Evolutionary conservation across 768 basidiomycete species (phyloP).

Genomic region (Macrolepiota fuliginosa): DNA sequence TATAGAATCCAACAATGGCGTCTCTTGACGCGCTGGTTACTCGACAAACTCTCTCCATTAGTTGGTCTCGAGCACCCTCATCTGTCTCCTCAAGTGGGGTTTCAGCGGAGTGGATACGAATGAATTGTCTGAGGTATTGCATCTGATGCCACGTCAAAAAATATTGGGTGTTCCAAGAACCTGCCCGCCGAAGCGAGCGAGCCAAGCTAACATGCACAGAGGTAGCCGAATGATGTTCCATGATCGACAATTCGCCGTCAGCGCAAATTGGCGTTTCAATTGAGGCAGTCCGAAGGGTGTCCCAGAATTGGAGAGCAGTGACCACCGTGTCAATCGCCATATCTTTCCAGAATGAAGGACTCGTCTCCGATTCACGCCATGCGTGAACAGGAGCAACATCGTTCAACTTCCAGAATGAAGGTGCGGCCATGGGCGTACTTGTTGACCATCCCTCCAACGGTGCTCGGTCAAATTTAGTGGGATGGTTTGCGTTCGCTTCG

Average conservation of each 20-base stretch:
- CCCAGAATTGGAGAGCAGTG: constrained; percentile 56
- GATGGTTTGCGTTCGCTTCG: constrained; percentile 37
- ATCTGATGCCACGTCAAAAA: constrained; percentile 66
- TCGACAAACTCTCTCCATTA: constrained; percentile 47
- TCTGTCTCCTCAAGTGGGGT: constrained; percentile 52
- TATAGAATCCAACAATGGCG: constrained; percentile 45
- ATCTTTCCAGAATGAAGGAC: constrained; percentile 55
- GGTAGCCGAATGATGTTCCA: constrained; percentile 14
- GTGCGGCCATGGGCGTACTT: constrained; percentile 44
- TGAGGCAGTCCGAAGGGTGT: constrained; percentile 47
- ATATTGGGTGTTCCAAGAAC: constrained; percentile 63
- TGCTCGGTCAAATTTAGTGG: constrained; percentile 44
- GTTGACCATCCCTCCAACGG: constrained; percentile 41
- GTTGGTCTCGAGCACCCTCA: constrained; percentile 25
- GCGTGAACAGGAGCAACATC: constrained; percentile 53
- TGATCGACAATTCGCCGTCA: constrained; percentile 1
- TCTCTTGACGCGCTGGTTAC: constrained; percentile 55
- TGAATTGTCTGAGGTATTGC: constrained; percentile 55
- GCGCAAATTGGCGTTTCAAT: constrained; percentile 28
- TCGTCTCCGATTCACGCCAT: constrained; percentile 51
- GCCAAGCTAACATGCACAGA: constrained; percentile 28
- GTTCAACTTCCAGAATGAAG: constrained; percentile 65
- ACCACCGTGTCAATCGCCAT: constrained; percentile 35
- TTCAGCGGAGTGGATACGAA: constrained; percentile 36
- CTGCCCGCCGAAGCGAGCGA: constrained; percentile 53